Conservation (phyloP, 306 rosid genomes). For the Castanospermum australe region DNA sequence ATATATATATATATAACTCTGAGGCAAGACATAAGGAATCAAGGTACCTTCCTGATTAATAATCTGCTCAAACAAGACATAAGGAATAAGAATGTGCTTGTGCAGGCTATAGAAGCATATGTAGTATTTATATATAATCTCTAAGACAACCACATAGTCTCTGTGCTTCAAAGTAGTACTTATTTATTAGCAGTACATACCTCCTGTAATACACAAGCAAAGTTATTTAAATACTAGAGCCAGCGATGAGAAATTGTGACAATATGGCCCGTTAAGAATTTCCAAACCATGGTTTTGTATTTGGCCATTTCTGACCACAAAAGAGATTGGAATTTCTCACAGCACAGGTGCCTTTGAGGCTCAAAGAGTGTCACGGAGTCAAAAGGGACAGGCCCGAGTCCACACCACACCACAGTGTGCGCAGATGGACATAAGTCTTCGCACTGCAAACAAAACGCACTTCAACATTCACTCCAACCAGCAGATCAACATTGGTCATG, state of each 20-base stretch:
- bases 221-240: no score
- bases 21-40: no score
- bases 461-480: slow-evolving; percentile 21
- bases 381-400: not conserved
- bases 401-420: not conserved
- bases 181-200: not conserved
- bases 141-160: not conserved
- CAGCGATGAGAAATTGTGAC: slow-evolving; percentile 17
- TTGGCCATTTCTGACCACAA: slow-evolving; percentile 28
- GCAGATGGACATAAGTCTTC: slow-evolving; percentile 54
- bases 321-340: slow-evolving; percentile 8
- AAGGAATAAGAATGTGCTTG: not conserved
- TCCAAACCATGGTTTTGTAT: slow-evolving; percentile 27
- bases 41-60: not conserved
- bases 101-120: not conserved
- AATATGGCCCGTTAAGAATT: slow-evolving; percentile 34
- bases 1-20: no score
- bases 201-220: no score
- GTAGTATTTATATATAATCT: not conserved
- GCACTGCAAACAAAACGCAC: slow-evolving; percentile 41
- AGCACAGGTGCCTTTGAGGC: not conserved
- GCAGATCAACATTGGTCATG: slow-evolving; percentile 3
- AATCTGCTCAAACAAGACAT: not conserved
- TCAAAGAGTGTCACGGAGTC: slow-evolving; percentile 20
- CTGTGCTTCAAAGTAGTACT: not conserved